A percentile compares a stretch with the other conserved stretches of the same genome.
phyloP scores from a whole-genome alignment of 345 rosid genomes.

The Iberis pinnata region DNA sequence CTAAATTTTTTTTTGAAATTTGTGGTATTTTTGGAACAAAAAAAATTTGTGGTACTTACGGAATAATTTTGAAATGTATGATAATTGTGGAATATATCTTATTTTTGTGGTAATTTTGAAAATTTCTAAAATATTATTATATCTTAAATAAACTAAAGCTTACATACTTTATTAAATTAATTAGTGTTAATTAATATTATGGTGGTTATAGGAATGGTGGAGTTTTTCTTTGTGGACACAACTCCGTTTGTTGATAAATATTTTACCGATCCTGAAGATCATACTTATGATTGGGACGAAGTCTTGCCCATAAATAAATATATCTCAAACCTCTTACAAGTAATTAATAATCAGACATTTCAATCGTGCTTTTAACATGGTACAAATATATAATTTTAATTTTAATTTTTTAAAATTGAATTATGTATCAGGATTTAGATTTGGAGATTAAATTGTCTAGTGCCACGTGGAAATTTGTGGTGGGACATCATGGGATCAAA shows the following conservation, averaged over 20 bases:
- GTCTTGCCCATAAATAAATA: conserved; percentile 34
- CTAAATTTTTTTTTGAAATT: too few species aligned
- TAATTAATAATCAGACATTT: too few species aligned
- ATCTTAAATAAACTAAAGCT: too few species aligned
- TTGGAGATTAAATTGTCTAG: conserved; percentile 33
- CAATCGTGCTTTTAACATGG: too few species aligned
- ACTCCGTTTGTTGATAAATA: conserved; percentile 47
- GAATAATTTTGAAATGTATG: too few species aligned
- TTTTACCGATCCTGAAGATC: conserved; percentile 33
- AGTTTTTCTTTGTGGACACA: conserved; percentile 53
- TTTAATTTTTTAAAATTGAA: background rate
- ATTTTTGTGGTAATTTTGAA: too few species aligned
- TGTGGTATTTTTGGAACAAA: too few species aligned
- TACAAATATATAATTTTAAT: background rate
- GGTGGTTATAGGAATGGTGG: conserved; percentile 36
- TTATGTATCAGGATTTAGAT: conserved; percentile 46
- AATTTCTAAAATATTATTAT: too few species aligned
- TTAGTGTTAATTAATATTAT: background rate
- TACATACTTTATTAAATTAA: too few species aligned
- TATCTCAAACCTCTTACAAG: conserved; percentile 35
- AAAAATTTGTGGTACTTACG: too few species aligned
- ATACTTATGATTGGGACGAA: conserved; percentile 48
- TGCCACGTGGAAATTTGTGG: conserved; percentile 58
- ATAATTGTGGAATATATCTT: too few species aligned
- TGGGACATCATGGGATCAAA: conserved; percentile 57